Percentiles rank a stretch among this genome's conserved stretches.
Evolutionary conservation across 768 basidiomycete genomes (phyloP).

Genomic region (Lactarius trivialis): DNA sequence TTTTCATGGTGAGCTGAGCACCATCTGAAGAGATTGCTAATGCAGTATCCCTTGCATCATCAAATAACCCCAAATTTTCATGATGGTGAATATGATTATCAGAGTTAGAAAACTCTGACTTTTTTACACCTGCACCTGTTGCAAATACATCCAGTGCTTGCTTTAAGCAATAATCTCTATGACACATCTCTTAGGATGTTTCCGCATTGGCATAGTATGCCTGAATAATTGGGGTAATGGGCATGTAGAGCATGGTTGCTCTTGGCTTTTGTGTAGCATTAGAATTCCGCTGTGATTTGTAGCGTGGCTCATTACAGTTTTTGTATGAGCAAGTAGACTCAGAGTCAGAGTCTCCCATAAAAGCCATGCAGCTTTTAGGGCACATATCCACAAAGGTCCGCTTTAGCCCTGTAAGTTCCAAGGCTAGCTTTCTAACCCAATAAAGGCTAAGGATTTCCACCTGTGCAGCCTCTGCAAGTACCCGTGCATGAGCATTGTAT

Average conservation of each 20-base stretch:
- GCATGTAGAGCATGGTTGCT: background rate
- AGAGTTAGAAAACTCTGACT: background rate
- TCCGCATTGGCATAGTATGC: slow-evolving; percentile 1
- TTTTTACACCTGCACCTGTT: background rate
- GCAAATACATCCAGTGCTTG: background rate
- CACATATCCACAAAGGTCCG: background rate
- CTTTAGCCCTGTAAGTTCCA: background rate
- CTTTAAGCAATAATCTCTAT: background rate
- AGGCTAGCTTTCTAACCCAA: background rate
- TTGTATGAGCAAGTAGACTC: background rate
- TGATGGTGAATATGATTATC: background rate
- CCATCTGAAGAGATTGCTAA: slow-evolving; percentile 28
- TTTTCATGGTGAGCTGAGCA: slow-evolving; percentile 32
- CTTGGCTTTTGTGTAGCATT: background rate
- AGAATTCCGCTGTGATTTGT: background rate
- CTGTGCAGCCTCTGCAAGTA: background rate
- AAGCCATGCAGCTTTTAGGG: slow-evolving; percentile 2
- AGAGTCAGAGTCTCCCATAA: background rate
- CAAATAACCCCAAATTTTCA: background rate
- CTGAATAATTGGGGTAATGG: background rate
- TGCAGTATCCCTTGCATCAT: slow-evolving; percentile 23
- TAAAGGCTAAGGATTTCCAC: background rate
- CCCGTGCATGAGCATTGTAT: background rate
- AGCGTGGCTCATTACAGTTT: background rate
- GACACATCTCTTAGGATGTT: background rate